Evolutionary conservation across 805 yeast species (phyloP).

Genomic region (Diddensiella transvaalensis): DNA sequence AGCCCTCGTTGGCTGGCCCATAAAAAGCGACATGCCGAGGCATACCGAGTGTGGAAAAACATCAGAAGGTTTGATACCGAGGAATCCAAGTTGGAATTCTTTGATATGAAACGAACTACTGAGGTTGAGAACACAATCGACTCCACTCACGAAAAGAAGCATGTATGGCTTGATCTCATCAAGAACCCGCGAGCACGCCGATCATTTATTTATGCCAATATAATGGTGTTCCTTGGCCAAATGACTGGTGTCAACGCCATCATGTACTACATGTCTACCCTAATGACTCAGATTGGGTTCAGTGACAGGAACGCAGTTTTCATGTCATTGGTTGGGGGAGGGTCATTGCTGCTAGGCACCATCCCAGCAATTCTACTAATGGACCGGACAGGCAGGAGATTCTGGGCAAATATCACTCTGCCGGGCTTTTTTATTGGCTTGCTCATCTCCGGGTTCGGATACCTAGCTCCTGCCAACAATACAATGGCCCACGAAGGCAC

Average conservation of each 20-base stretch:
- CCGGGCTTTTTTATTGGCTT: slow-evolving; percentile 58
- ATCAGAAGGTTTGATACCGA: slow-evolving; percentile 46
- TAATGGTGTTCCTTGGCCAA: slow-evolving; percentile 52
- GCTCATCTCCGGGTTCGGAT: slow-evolving; percentile 57
- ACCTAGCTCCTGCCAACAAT: slow-evolving; percentile 41
- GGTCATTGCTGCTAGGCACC: slow-evolving; percentile 56
- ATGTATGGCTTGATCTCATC: slow-evolving; percentile 50
- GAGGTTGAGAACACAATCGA: slow-evolving; percentile 25
- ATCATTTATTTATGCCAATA: slow-evolving; percentile 53
- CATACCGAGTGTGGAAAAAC: slow-evolving; percentile 53
- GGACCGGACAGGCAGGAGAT: slow-evolving; percentile 44
- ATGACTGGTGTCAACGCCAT: slow-evolving; percentile 67
- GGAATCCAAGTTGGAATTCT: slow-evolving; percentile 37
- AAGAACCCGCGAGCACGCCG: slow-evolving; percentile 57
- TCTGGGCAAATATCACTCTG: slow-evolving; percentile 56
- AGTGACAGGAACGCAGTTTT: slow-evolving; percentile 48
- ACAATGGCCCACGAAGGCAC: slow-evolving; percentile 51
- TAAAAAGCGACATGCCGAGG: slow-evolving; percentile 49
- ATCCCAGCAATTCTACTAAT: slow-evolving; percentile 53
- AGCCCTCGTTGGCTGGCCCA: slow-evolving; percentile 59
- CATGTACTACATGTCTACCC: slow-evolving; percentile 59
- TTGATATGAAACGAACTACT: slow-evolving; percentile 13
- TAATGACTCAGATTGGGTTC: slow-evolving; percentile 57
- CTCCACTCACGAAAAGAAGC: slow-evolving; percentile 36
- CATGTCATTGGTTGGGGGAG: slow-evolving; percentile 70